A percentile compares a stretch with the other conserved stretches of the same genome.
Conservation (phyloP, 495 filamentous ascomycete species). For the Alectoria sarmentosa region DNA sequence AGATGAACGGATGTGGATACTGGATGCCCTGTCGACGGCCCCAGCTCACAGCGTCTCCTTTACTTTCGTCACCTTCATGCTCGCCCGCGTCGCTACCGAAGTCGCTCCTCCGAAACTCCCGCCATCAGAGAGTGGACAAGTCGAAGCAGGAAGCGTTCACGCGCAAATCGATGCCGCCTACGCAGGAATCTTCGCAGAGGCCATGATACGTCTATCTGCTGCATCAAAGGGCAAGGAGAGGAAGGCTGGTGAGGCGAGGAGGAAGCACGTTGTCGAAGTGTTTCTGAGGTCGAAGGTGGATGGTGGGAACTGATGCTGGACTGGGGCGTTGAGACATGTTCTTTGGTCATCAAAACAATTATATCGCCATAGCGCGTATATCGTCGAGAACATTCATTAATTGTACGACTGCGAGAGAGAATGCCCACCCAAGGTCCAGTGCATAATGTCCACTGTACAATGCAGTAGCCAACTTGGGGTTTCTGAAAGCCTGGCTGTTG, state of each 20-base stretch:
- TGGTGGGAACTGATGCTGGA: not conserved
- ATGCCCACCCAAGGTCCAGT: too few species aligned
- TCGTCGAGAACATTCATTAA: too few species aligned
- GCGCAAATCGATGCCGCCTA: slow-evolving; percentile 11
- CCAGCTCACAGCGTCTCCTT: slow-evolving; percentile 81
- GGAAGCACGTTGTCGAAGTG: slow-evolving; percentile 17
- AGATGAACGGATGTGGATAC: slow-evolving; percentile 57
- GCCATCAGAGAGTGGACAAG: not conserved
- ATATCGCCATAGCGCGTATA: not conserved
- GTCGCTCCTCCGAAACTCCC: slow-evolving; percentile 6
- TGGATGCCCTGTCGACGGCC: slow-evolving; percentile 62
- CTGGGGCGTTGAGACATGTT: not conserved
- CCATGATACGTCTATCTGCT: slow-evolving; percentile 18
- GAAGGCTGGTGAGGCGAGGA: slow-evolving; percentile 22
- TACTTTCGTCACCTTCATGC: slow-evolving; percentile 75
- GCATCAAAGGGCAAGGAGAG: slow-evolving; percentile 16
- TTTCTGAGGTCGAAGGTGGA: slow-evolving; percentile 11
- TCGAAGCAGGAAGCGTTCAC: not conserved
- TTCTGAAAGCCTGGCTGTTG: too few species aligned
- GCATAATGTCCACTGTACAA: too few species aligned
- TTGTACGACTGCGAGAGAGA: too few species aligned
- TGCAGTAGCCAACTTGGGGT: too few species aligned
- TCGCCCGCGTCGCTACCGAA: slow-evolving; percentile 46
- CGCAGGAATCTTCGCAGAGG: slow-evolving; percentile 21
- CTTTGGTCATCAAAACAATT: not conserved